Evolutionary conservation across 352 stramenopile species (phyloP), one percentile per base, ranked within the genome.

Genomic region (Peronosclerospora sorghi): DNA sequence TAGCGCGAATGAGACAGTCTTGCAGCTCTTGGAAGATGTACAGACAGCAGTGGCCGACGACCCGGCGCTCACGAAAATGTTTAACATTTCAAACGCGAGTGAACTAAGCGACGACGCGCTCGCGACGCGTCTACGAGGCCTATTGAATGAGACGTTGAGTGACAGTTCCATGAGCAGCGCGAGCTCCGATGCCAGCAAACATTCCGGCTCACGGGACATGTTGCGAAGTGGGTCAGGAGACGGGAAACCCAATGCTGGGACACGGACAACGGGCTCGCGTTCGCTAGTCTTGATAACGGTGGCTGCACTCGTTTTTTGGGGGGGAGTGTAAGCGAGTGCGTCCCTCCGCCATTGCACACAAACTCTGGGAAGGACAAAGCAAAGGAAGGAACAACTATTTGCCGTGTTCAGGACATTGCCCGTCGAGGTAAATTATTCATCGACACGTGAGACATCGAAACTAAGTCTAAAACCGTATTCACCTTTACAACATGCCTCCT

Each of bases 21-120:
- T 43, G 9, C 44, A 66, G 36, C 56, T 70, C 19, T 46, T 70
- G 24, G 45, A 51, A 2, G 39, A 70, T 7, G 61, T 70, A 20
- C 61, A 70, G 46, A 47, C 45, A 10, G 56, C 61, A 0, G 61
- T 70, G 35, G 46, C 45, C 6, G 42, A 46, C 26, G 49, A 70
- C 39, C 48, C 43, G n/a, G 61, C 49, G 40, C 56, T 70, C 8
- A 50, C 61, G 19, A 45, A 61, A 36, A 66, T 70, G 53, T 67
- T 70, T 32, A 48, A 70, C 43, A 55, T 70, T 21, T 43, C 48
- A 4, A 53, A 48, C 26, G 42, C 61, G 19, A 65, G 50, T 30
- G 29, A 67, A 38, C 59, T 70, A 56, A 70, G 53, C 32, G 61
- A 70, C 34, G 36, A 46, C 19, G 56, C 64, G 52, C 61, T 70